These are phyloP conservation scores for Exserohilum rostratum DNA, from an alignment of 2,329 filamentous ascomycete genomes.

Conservation along the genomic window DNA sequence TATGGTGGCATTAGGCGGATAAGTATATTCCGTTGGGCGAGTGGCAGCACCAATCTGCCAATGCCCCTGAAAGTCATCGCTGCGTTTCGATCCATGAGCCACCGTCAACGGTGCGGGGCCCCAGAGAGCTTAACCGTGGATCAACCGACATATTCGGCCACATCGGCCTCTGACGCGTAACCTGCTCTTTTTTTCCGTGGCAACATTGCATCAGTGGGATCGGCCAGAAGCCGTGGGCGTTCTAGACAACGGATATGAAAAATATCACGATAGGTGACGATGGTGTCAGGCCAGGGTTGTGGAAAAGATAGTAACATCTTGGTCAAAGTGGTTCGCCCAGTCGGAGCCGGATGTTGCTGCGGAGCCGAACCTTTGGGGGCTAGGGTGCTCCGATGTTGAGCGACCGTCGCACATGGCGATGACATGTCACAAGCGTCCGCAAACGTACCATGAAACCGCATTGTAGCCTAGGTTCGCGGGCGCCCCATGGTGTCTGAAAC, in stretches of 20 bases:
- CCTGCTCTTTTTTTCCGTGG: conserved; percentile 7
- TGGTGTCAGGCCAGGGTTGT: conserved; percentile 1
- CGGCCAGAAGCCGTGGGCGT: conserved; percentile 2
- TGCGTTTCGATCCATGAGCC: conserved; percentile 25
- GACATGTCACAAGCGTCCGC: neutral
- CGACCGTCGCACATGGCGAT: conserved; percentile 11
- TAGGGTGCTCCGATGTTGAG: conserved; percentile 12
- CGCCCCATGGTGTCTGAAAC: conserved; percentile 2
- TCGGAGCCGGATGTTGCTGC: neutral
- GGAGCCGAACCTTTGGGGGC: neutral
- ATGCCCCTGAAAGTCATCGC: conserved; percentile 21
- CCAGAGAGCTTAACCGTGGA: conserved; percentile 30
- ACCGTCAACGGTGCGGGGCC: conserved; percentile 31
- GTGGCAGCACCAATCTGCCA: conserved; percentile 22
- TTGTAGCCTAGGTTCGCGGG: conserved; percentile 3
- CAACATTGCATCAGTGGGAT: conserved; percentile 18
- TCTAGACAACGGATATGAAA: neutral
- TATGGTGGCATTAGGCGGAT: conserved; percentile 4
- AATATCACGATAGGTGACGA: neutral
- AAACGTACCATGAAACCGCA: conserved; percentile 13
- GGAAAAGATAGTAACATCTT: conserved; percentile 1
- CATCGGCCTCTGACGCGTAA: conserved; percentile 20
- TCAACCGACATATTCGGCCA: conserved; percentile 15
- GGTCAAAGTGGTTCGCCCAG: neutral
- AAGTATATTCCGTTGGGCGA: neutral